Percentiles rank a stretch among this genome's conserved stretches.
phyloP scores from a whole-genome alignment of 2,329 filamentous ascomycete species.

The Aaosphaeria pasadenensis region DNA sequence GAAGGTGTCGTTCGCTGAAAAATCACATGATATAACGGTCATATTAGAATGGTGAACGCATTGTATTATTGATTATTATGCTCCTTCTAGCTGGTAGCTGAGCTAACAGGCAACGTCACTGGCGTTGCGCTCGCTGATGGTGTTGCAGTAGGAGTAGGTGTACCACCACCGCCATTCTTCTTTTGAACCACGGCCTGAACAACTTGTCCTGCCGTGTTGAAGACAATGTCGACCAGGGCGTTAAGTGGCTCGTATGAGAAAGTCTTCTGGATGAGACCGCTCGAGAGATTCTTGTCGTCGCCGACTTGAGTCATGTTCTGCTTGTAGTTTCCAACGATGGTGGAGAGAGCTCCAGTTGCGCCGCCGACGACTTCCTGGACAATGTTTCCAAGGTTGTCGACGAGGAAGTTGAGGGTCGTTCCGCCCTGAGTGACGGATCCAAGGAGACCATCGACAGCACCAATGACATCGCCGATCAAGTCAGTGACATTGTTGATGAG shows the following conservation, averaged over 20 bases:
- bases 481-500: conserved; percentile 54
- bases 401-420: conserved; percentile 53
- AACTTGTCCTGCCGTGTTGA: conserved; percentile 55
- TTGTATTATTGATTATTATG: conserved; percentile 3
- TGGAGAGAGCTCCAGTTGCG: conserved; percentile 45
- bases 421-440: conserved; percentile 58
- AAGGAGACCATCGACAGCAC: conserved; percentile 57
- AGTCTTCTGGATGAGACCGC: conserved; percentile 49
- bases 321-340: conserved; percentile 58
- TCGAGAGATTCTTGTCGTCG: conserved; percentile 32
- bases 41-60: background rate
- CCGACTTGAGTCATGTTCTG: conserved; percentile 58
- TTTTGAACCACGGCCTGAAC: conserved; percentile 49
- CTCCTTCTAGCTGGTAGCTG: conserved; percentile 12
- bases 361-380: conserved; percentile 56
- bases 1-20: no score
- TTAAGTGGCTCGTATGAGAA: conserved; percentile 51
- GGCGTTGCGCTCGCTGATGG: conserved; percentile 27
- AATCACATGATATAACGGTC: background rate
- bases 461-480: conserved; percentile 53
- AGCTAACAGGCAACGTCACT: conserved; percentile 25
- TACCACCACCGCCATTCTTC: conserved; percentile 17
- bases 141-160: conserved; percentile 12
- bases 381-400: conserved; percentile 63
- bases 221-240: conserved; percentile 54